Base-by-base conservation (phyloP, 345 rosid genomes). In the Kandelia obovata region DNA sequence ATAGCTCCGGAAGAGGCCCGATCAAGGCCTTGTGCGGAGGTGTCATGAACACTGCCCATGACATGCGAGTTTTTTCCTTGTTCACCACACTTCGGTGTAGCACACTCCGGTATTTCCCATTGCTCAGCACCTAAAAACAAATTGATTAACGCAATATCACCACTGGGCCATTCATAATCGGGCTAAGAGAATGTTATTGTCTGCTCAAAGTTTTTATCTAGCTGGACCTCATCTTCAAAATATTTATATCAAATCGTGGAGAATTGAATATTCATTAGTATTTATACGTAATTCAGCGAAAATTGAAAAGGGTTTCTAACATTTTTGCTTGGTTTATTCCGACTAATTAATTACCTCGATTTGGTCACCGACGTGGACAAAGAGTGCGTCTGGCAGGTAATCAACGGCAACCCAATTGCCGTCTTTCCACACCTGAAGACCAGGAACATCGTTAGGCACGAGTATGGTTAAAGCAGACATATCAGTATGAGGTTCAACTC, bases 401-500 rank as follows among this genome's bases (percentile, higher is more conserved):
- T 80, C 64, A 19, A 79, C 88, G 6, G 86, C 84, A 58, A 80
- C 70, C 90, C 90, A 86, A 16, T 61, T 67, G 52, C 73, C 80
- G 32, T 82, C 86, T 61, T 86, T 86, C 79, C 78, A 84, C 16
- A 82, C 70, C 21, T 86, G 85, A 27, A 86, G 85, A 21, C 90
- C 88, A 0, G 86, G 81, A 58, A 86, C 86, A 1, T 79, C 78
- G 28, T 84, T 86, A 0, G 83, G 77, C 64, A 81, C 81, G 13
- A 86, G 77, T 35, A 82, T 60, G 69, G 91, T 86, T 70, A 86
- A 70, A 0, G 87, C 85, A 16, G 84, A 80, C 85, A 86, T 82
- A 64, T 86, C 91, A 0, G 91, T 84, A 65, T 86, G 91, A 55
- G 88, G 76, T 58, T 84, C 86, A 46, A 84, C 85, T 25, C 91